These are phyloP conservation scores for Xanthoconium separans DNA, from an alignment of 1,284 basidiomycete genomes.

Conservation along the genomic window DNA sequence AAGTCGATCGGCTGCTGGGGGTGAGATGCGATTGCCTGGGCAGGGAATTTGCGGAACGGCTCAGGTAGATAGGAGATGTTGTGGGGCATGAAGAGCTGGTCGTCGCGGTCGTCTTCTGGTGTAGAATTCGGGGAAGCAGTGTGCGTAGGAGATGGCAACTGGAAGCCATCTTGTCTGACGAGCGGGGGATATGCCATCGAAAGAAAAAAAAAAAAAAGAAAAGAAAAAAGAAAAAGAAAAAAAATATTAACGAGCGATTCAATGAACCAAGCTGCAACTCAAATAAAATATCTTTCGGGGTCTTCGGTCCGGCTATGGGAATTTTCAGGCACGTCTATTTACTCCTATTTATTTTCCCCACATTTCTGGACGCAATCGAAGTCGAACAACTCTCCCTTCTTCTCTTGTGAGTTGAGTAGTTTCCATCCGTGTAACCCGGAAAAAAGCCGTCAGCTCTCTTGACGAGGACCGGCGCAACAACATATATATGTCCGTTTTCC, in stretches of 20 bases:
- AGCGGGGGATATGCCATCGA: conserved; percentile 30
- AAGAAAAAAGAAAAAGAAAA: neutral
- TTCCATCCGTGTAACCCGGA: neutral
- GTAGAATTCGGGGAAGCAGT: conserved; percentile 33
- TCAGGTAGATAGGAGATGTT: conserved; percentile 45
- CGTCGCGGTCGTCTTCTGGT: conserved; percentile 29
- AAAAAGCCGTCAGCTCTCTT: neutral
- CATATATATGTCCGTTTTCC: too few species aligned
- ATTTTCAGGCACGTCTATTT: conserved; percentile 27
- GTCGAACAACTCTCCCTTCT: conserved; percentile 9
- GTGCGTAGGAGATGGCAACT: conserved; percentile 49
- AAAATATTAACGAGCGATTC: neutral
- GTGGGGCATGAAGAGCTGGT: conserved; percentile 42
- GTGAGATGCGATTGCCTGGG: conserved; percentile 13
- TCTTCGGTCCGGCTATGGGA: conserved; percentile 36
- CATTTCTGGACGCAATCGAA: conserved; percentile 19
- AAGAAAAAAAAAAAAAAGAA: neutral
- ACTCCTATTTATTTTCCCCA: conserved; percentile 24
- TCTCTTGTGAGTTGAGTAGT: too few species aligned
- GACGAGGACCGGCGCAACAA: neutral
- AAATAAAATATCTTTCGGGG: conserved; percentile 27
- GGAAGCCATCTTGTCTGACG: conserved; percentile 61
- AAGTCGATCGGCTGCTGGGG: conserved; percentile 47
- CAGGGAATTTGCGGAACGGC: conserved; percentile 49
- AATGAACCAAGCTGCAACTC: neutral